Base-by-base conservation (phyloP, 108 stramenopile genomes). In the Aurantiochytrium sp. region DNA sequence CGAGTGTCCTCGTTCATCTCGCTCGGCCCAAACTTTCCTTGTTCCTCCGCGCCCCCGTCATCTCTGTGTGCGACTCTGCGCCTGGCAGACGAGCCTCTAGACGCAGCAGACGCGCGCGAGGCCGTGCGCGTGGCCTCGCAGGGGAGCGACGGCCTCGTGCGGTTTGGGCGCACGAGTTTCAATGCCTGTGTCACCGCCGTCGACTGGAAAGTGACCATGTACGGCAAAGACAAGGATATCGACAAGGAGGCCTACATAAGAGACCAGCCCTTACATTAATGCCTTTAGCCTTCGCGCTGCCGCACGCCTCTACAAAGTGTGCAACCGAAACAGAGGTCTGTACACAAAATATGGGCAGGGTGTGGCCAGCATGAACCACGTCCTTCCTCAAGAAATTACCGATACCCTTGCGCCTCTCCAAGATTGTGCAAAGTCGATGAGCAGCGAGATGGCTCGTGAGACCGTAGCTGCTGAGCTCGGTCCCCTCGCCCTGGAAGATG, bases 321-420 rank as follows among this genome's bases (percentile, higher is more conserved):
- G 90, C 90, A 5, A 89, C 8, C 4, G 60, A 5, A 59, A 88
- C 19, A 88, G 90, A n/a, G 90, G 90, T 14, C 43, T 91, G 44
- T 91, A 58, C 4, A 28, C 29, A 4, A 91, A 88, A 43, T 43
- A n/a, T 8, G 90, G 60, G 44, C 90, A 91, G 58, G 72, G 88
- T 35, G 44, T 89, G 19, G 19, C 71, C 72, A 91, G 21, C 88
- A 23, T 88, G 88, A 55, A 49, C 58, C 49, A 88, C 29, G 69
- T 89, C 29, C 44, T 91, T 12, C 90, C 90, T 5, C 49, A 91
- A 21, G 60, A 91, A 42, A 73, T 88, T 58, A 89, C 88, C 21
- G 45, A 60, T 18, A 88, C 88, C 21, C 51, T 91, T 8, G 49
- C 88, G 28, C 88, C 44, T 10, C 44, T 89, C 25, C 88, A 88